A percentile compares a stretch with the other conserved stretches of the same genome.
phyloP scores from a whole-genome alignment of 2,329 filamentous ascomycete genomes.

The Fusarium luffae region DNA sequence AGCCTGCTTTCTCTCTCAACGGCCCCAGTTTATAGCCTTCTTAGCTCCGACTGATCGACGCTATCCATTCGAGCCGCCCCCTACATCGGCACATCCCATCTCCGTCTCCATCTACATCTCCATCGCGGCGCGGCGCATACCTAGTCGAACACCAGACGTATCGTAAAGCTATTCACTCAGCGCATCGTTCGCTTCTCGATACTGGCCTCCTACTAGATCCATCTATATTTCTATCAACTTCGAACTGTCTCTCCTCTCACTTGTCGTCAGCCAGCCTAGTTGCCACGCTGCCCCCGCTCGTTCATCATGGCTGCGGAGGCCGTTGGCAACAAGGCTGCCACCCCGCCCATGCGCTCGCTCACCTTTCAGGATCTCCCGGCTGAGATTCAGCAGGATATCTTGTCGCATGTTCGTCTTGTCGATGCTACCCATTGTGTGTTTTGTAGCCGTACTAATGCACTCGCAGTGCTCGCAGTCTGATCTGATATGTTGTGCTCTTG shows the following conservation, averaged over 20 bases:
- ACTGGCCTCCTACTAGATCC: not conserved
- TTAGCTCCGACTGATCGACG: constrained; percentile 26
- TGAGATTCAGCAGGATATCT: constrained; percentile 62
- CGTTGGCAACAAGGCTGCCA: constrained; percentile 46
- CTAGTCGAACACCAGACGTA: constrained; percentile 21
- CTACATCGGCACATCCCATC: constrained; percentile 34
- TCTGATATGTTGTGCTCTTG: constrained; percentile 67
- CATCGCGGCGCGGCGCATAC: constrained; percentile 19
- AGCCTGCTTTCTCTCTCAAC: not conserved
- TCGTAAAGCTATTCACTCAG: constrained; percentile 19
- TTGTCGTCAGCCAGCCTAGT: constrained; percentile 17
- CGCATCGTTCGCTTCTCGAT: constrained; percentile 16
- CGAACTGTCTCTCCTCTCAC: not conserved
- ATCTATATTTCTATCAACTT: not conserved
- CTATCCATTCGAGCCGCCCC: constrained; percentile 23
- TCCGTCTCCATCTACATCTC: constrained; percentile 5
- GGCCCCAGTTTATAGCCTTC: constrained; percentile 17
- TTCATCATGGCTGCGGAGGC: constrained; percentile 52
- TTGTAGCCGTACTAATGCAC: constrained; percentile 9
- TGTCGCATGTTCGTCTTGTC: constrained; percentile 56
- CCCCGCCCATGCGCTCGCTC: constrained; percentile 37
- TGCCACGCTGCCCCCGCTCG: constrained; percentile 38
- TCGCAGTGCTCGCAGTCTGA: constrained; percentile 62
- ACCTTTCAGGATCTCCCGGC: constrained; percentile 57
- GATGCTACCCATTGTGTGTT: not conserved